Evolutionary conservation across 2,329 filamentous ascomycete genomes (phyloP).

Genomic region (Drechslerella coelobrocha): DNA sequence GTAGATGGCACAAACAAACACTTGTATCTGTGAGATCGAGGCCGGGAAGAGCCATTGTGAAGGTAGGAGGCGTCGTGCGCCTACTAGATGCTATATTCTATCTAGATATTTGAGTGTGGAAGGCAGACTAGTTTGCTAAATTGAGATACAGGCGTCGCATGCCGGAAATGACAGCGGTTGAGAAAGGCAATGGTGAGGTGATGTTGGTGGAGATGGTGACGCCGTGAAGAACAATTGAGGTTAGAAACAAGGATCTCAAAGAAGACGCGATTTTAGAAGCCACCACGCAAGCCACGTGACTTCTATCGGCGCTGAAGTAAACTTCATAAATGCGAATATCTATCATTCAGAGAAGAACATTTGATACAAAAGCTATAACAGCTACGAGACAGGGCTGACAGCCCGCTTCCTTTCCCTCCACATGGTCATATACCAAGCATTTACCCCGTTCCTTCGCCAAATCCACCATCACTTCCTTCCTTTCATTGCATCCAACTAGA

Average conservation of each 20-base stretch:
- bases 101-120: no score
- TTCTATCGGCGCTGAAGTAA: no score
- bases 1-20: constrained; percentile 53
- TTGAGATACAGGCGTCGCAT: no score
- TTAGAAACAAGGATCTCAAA: background rate
- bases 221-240: background rate
- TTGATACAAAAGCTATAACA: no score
- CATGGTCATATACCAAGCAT: no score
- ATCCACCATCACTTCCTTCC: background rate
- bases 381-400: background rate
- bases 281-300: background rate
- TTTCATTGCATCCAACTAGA: constrained; percentile 11
- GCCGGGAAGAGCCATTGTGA: constrained; percentile 52
- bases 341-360: no score
- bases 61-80: background rate
- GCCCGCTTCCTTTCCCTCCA: background rate
- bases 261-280: background rate
- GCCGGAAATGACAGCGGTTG: no score
- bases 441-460: background rate
- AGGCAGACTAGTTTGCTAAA: no score
- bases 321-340: no score
- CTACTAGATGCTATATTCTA: background rate
- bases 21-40: constrained; percentile 53
- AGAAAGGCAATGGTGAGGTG: no score
- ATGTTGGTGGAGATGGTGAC: background rate